Evolutionary conservation across 768 basidiomycete genomes (phyloP), one percentile per base, ranked within the genome.

Genomic region (Panellus pusillus): DNA sequence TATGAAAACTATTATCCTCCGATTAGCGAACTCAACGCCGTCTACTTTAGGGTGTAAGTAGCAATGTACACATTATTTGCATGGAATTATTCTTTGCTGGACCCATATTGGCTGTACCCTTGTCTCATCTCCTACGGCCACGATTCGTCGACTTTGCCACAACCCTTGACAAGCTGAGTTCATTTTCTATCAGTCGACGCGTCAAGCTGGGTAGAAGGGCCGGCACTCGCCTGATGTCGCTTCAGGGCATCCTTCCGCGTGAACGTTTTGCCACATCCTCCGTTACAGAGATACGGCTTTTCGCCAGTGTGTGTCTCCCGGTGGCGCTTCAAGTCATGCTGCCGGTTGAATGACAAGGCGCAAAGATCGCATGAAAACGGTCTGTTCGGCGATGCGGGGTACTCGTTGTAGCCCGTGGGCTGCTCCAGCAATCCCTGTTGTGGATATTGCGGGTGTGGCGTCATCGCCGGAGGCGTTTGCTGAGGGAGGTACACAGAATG

Each of bases 231-330:
- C 82, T 92, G 90, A 67, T 92, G 90, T 55, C 90, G 81, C 72
- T 91, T 92, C 64, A 92, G 71, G 14, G 90, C 90, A 65, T 92
- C 90, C 71, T 91, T 91, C 60, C 90, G 80, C 44, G 89, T 92
- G 65, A 91, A 92, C 3, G 89, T 91, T 75, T 91, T 91, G 44
- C 88, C 89, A 54, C 90, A 92, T 40, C 86, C 87, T 12, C 87
- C 89, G 61, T 91, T 91, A 69, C 90, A 92, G 15, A 83, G 69
- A 71, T 83, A 92, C 9, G 90, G 89, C 67, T 91, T 91, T 69
- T 91, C 89, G 35, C 89, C 89, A 6, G 87, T 87, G 70, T 91
- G 90, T 20, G 88, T 91, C 62, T 91, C 89, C 58, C 86, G 77
- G 70, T 93, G 90, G 32, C 90, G 80, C 66, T 91, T 91, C 65